Base-by-base conservation (phyloP, 2,329 filamentous ascomycete genomes). In the Aureobasidium lini region DNA sequence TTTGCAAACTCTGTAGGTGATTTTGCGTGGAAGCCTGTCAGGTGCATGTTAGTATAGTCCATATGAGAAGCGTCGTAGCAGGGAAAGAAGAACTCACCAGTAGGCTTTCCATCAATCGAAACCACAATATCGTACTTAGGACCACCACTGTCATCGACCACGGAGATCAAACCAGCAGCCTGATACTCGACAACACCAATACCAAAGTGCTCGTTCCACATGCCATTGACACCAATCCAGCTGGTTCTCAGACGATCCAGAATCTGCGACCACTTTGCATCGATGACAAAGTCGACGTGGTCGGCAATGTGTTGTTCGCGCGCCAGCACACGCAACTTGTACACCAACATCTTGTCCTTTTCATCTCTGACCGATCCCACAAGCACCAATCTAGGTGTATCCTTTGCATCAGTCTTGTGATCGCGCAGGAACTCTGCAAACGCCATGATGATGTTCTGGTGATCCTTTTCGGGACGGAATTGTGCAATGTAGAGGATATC, bases 201-300 rank as follows among this genome's bases (percentile, higher is more conserved):
- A 23, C 94, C 94, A 71, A 99, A 99, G 73, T 99, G 94, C 76
- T 99, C 94, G 71, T 96, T 97, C 93, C 94, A 99, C 94, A 99
- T 99, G 68, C 89, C 90, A 67, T 99, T 99, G 32, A 95, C 91
- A 52, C 94, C 94, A 1, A 99, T 83, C 16, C 85, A 93, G 4
- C 88, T 86, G 63, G 79, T 84, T 57, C 84, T 78, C 62, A 97
- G 78, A 83, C 89, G 91, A 34, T 88, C 81, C 9, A 96, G 79
- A 57, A 99, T 89, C 65, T 90, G 84, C 3, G 88, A 84, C 91
- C 93, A 99, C 29, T 88, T 85, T 0, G 90, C 92, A 71, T 99
- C 92, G 59, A 91, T 86, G 63, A 95, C 83, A 71, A 99, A 99
- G 60, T 90, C 84, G 44, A 96, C 91, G 13, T 81, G 79, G 56